Evolutionary conservation across 2,329 filamentous ascomycete species (phyloP).

Genomic region (Sclerotinia borealis): DNA sequence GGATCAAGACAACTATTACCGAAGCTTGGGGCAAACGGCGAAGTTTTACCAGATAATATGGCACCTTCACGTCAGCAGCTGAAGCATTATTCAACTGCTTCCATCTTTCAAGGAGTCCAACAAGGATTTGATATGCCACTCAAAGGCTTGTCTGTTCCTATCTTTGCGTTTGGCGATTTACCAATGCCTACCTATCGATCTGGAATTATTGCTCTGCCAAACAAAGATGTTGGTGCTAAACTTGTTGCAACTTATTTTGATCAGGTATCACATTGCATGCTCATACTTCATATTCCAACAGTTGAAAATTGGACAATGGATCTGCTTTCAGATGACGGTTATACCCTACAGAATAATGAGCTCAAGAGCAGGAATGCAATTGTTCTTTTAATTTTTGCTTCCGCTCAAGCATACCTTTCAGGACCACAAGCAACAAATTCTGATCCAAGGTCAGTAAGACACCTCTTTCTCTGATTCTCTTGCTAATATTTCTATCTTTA

Average conservation of each 20-base stretch:
- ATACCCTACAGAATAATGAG: slow-evolving; percentile 35
- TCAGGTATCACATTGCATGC: slow-evolving; percentile 52
- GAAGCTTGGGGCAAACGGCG: not conserved
- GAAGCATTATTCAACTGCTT: too few relatives aligned
- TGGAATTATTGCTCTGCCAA: slow-evolving; percentile 37
- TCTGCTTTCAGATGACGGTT: slow-evolving; percentile 39
- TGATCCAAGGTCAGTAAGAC: not conserved
- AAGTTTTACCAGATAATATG: not conserved
- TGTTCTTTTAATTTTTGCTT: slow-evolving; percentile 46
- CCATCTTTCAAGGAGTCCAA: not conserved
- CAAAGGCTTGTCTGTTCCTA: slow-evolving; percentile 33
- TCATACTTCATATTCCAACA: slow-evolving; percentile 50
- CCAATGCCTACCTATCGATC: slow-evolving; percentile 40
- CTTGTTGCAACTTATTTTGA: slow-evolving; percentile 50
- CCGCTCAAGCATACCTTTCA: slow-evolving; percentile 37
- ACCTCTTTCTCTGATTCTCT: not conserved
- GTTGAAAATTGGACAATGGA: slow-evolving; percentile 45
- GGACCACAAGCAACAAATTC: not conserved
- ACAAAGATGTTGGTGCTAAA: slow-evolving; percentile 9
- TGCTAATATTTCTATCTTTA: slow-evolving; percentile 12
- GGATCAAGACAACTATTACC: not conserved
- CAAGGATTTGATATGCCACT: not conserved
- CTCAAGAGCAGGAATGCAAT: slow-evolving; percentile 34
- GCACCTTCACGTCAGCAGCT: not conserved
- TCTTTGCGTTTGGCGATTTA: slow-evolving; percentile 28